Percentiles rank a stretch among this genome's conserved stretches.
These are phyloP conservation scores for Trichoderma endophyticum DNA, from an alignment of 2,329 filamentous ascomycete genomes.

Conservation along the genomic window DNA sequence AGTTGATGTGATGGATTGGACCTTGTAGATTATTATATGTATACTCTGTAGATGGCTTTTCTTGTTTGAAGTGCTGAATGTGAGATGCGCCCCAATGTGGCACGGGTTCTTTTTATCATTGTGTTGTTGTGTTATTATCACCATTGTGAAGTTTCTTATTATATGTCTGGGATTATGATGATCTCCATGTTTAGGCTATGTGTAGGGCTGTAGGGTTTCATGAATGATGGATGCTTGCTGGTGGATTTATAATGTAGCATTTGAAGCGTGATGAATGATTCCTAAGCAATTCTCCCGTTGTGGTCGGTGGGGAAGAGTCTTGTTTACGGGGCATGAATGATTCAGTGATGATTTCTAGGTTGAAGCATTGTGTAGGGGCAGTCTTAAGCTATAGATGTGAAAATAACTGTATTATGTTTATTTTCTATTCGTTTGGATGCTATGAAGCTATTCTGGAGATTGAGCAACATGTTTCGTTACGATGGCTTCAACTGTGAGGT, in stretches of 20 bases:
- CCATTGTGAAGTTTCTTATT: neutral
- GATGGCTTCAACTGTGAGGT: neutral
- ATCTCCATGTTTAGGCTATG: neutral
- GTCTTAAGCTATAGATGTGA: neutral
- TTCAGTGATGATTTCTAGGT: neutral
- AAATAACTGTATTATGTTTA: fast-evolving
- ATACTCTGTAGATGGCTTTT: conserved; percentile 1
- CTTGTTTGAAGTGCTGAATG: neutral
- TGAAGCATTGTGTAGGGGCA: neutral
- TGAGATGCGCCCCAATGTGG: neutral
- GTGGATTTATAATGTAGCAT: neutral
- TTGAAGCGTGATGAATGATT: neutral
- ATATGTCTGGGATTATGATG: neutral
- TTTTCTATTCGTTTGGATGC: neutral
- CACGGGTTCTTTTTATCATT: neutral
- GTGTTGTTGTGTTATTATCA: neutral
- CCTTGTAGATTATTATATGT: conserved; percentile 9
- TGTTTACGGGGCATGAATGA: neutral
- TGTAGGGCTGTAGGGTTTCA: neutral
- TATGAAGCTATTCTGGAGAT: neutral
- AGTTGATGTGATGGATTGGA: conserved; percentile 14
- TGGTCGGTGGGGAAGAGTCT: neutral
- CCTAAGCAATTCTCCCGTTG: neutral
- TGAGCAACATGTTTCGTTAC: neutral
- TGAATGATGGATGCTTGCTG: neutral